Conservation (phyloP, 345 rosid species). For the Eutrema yunnanense region DNA sequence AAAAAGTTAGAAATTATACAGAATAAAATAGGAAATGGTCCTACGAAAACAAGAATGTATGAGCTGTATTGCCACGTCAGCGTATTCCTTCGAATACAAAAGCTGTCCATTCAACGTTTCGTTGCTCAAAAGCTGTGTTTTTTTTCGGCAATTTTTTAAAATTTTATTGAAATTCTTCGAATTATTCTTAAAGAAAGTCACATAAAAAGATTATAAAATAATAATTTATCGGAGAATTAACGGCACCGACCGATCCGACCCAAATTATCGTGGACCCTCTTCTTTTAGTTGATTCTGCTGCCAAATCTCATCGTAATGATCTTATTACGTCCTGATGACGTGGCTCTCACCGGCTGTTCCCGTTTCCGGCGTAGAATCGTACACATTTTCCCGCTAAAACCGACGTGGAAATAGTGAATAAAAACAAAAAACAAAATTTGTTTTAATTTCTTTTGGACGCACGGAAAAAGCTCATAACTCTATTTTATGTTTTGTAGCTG, state of each 20-base stretch:
- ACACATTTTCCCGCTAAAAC: constrained; percentile 39
- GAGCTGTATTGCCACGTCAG: constrained; percentile 43
- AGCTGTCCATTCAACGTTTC: constrained; percentile 29
- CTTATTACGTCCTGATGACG: constrained; percentile 22
- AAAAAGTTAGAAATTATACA: neutral
- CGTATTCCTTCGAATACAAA: too few species aligned
- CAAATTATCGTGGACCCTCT: constrained; percentile 21
- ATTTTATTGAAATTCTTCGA: neutral
- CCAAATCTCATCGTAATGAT: neutral
- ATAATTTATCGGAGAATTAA: constrained; percentile 2
- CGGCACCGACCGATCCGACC: constrained; percentile 22
- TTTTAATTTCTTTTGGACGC: neutral
- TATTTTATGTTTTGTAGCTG: neutral
- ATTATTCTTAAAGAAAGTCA: constrained; percentile 22
- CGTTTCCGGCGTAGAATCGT: constrained; percentile 8
- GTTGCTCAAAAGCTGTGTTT: constrained; percentile 29
- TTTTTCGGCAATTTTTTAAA: too few species aligned
- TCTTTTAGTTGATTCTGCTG: constrained; percentile 12
- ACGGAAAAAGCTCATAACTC: constrained; percentile 3
- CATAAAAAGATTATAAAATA: constrained; percentile 17
- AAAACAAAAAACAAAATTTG: neutral
- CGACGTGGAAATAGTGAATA: constrained; percentile 8
- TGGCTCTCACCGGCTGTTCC: constrained; percentile 20
- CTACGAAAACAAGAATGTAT: constrained; percentile 6
- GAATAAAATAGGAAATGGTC: constrained; percentile 3